Base-by-base conservation (phyloP, 306 rosid genomes). In the Dalbergia oliveri region DNA sequence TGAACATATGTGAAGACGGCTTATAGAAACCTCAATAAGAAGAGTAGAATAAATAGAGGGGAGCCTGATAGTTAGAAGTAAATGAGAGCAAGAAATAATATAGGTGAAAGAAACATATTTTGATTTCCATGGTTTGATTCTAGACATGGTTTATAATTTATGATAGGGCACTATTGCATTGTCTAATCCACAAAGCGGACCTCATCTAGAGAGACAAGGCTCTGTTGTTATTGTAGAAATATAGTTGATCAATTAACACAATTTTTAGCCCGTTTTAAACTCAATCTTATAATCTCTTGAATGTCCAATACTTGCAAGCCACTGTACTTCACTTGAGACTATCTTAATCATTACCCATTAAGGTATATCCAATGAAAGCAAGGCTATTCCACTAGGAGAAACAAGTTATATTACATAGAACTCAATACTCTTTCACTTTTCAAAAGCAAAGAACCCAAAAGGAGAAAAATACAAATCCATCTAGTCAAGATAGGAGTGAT, bases 401-500 rank as follows among this genome's bases (percentile, higher is more conserved):
- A 39, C 18, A 53, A 41, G 59, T 14, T 19, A 44, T 10, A 44
- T 18, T 11, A 45, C 13, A 58, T 71, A 60, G 66, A 71, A 70
- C 45, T 73, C 56, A 56, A 73, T 41, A 57, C 34, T 57, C 60
- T 15, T 18, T 64, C 19, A 53, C 74, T 61, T 72, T 63, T 72
- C 73, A 72, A 62, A 9, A n/a, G n/a, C n/a, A n/a, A n/a, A n/a
- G 31, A 71, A 73, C 23, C n/a, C 44, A 23, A 43, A 58, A 44
- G 57, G 39, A 68, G 51, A 80, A 53, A 58, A 43, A 66, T 15
- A 69, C 23, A 79, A 68, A 81, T 16, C 31, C 44, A 72, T 61
- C 59, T 66, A 77, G 71, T 34, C 70, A 78, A 73, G 71, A 12
- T 51, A 53, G 45, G 69, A 54, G 37, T 43, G 12, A 69, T 78